Base-by-base conservation (phyloP, 2,329 filamentous ascomycete species). In the Drechslerella coelobrocha region DNA sequence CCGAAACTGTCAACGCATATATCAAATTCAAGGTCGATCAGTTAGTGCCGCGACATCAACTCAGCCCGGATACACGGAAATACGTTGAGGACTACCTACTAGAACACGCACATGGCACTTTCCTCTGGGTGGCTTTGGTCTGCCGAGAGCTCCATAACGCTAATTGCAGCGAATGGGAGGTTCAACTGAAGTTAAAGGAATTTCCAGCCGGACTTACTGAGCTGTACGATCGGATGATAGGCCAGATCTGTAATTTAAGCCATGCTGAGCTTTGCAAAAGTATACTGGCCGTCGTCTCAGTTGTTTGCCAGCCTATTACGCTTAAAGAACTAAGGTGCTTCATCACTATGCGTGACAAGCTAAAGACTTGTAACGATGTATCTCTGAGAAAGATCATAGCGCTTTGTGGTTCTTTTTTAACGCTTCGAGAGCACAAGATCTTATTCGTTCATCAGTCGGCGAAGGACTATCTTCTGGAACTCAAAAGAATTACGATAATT, bases 381-480 rank as follows among this genome's bases (percentile, higher is more conserved):
- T 52, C 59, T 0, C 14, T 79, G 2, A 14, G 51, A 27, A 61
- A 78, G 3, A 73, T 81, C 6, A 74, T 82, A 9, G 31, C 63
- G 1, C 14, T 61, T 2, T 82, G 79, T 66, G 78, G 79, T 17
- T 83, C 79, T 5, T 81, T 82, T 55, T 73, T 82, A 0, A 79
- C 76, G 0, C 12, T 80, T 34, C 75, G 74, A 37, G 53, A 78
- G 0, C 61, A 41, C 1, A 68, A 26, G 0, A 47, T 82, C 5
- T 78, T 75, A 48, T 78, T 81, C 68, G 76, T 82, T 0, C 80
- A 82, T 65, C 78, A 81, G 61, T 82, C 80, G 2, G 81, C 80
- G 0, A 81, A 81, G 68, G 81, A 82, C 17, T 81, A 76, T 71
- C 61, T 83, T 1, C 26, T 62, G 4, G 29, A 74, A 24, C 59